These are phyloP conservation scores for Canavalia ensiformis DNA, from an alignment of 306 rosid genomes.

Conservation along the genomic window DNA sequence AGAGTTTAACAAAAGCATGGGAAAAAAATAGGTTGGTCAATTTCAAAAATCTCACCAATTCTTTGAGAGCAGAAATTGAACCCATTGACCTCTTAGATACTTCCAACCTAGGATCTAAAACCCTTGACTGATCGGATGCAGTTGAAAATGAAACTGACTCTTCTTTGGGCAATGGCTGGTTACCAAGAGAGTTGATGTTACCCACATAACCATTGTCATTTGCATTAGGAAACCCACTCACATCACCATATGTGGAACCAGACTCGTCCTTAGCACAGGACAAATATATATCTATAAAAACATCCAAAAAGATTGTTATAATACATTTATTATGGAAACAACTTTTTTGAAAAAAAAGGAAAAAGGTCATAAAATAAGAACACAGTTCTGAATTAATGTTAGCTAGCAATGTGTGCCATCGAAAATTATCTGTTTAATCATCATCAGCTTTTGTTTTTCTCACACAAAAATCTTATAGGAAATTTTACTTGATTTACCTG, in stretches of 20 bases:
- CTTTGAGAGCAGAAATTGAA: constrained; percentile 81
- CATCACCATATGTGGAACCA: constrained; percentile 66
- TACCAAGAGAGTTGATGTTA: constrained; percentile 60
- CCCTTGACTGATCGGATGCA: constrained; percentile 69
- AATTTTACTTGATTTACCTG: constrained; percentile 8
- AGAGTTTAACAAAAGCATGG: background rate
- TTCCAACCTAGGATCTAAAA: constrained; percentile 71
- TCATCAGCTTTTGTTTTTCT: constrained; percentile 17
- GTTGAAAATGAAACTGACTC: constrained; percentile 65
- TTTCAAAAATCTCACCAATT: constrained; percentile 63
- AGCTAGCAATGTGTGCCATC: constrained; percentile 6
- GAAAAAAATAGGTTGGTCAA: background rate
- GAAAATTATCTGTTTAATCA: constrained; percentile 34
- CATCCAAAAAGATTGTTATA: constrained; percentile 22
- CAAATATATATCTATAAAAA: constrained; percentile 73
- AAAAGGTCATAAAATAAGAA: constrained; percentile 10
- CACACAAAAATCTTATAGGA: background rate
- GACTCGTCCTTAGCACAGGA: constrained; percentile 74
- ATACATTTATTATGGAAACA: constrained; percentile 29
- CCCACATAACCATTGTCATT: constrained; percentile 67
- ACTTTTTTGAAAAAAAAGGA: background rate
- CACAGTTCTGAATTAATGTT: constrained; percentile 1
- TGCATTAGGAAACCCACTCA: constrained; percentile 61
- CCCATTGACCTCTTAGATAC: constrained; percentile 65
- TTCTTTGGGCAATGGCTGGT: constrained; percentile 68